A percentile compares a stretch with the other conserved stretches of the same genome.
phyloP scores from a whole-genome alignment of 768 basidiomycete species.

The Suillus alpinus region DNA sequence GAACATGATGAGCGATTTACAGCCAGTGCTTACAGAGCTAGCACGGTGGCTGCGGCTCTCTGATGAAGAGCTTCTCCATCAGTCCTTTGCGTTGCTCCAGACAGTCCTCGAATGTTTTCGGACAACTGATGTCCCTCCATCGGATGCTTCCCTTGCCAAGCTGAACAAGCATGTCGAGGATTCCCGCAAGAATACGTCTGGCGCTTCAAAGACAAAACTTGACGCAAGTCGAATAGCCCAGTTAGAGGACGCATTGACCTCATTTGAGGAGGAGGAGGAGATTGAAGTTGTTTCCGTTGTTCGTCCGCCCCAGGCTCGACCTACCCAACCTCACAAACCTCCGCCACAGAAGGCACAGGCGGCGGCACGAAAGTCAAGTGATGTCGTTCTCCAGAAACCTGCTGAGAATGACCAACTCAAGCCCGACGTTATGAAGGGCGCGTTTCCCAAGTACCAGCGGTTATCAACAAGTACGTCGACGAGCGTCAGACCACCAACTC shows the following conservation, averaged over 20 bases:
- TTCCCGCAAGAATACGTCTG: slow-evolving; percentile 49
- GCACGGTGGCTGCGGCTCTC: slow-evolving; percentile 89
- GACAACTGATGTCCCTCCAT: slow-evolving; percentile 55
- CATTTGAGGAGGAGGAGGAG: slow-evolving; percentile 65
- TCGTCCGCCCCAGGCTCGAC: slow-evolving; percentile 8
- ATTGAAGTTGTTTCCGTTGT: slow-evolving; percentile 49
- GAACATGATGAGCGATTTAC: slow-evolving; percentile 75
- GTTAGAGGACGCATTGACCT: slow-evolving; percentile 63
- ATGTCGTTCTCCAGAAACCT: slow-evolving; percentile 8
- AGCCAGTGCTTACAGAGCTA: slow-evolving; percentile 76
- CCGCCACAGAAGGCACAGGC: slow-evolving; percentile 21
- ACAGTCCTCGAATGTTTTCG: slow-evolving; percentile 76
- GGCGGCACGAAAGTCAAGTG: not conserved
- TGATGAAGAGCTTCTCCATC: slow-evolving; percentile 87
- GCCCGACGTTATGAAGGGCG: slow-evolving; percentile 32
- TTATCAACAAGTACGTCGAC: slow-evolving; percentile 20
- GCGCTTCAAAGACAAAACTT: slow-evolving; percentile 49
- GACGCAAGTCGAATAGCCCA: slow-evolving; percentile 54
- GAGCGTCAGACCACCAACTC: slow-evolving; percentile 30
- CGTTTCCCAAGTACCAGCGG: slow-evolving; percentile 45
- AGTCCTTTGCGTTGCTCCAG: slow-evolving; percentile 81
- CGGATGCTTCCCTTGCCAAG: slow-evolving; percentile 55
- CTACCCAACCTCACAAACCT: slow-evolving; percentile 13
- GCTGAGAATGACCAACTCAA: slow-evolving; percentile 27
- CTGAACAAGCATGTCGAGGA: slow-evolving; percentile 63